Evolutionary conservation across 805 yeast species (phyloP).

Genomic region (Wickerhamiella musiphila): DNA sequence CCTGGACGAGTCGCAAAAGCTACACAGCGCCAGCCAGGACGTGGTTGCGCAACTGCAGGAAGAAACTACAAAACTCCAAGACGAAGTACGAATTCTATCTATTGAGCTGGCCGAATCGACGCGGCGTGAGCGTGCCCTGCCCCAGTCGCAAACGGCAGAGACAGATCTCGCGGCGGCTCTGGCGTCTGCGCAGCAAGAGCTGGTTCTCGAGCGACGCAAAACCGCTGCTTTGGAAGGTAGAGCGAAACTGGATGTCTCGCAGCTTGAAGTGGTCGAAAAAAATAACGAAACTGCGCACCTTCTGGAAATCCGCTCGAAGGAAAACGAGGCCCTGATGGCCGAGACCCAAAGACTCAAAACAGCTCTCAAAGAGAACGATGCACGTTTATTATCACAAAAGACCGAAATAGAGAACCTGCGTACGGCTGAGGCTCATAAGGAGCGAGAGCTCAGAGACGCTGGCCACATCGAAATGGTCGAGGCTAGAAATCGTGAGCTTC

Average conservation of each 20-base stretch:
- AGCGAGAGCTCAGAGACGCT: slow-evolving; percentile 17
- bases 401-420: slow-evolving; percentile 3
- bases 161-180: slow-evolving; percentile 9
- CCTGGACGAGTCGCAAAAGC: no score
- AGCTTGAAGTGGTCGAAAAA: slow-evolving; percentile 13
- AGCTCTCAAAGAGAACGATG: slow-evolving; percentile 1
- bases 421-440: slow-evolving; percentile 7
- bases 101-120: slow-evolving; percentile 23
- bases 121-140: slow-evolving; percentile 21
- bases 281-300: slow-evolving; percentile 19
- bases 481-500: slow-evolving; percentile 20
- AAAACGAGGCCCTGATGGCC: slow-evolving; percentile 16
- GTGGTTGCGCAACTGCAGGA: no score
- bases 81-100: slow-evolving; percentile 21
- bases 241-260: slow-evolving; percentile 2
- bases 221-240: slow-evolving; percentile 15
- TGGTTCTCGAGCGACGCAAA: slow-evolving; percentile 20
- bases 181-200: slow-evolving; percentile 17
- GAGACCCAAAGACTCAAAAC: slow-evolving; percentile 13
- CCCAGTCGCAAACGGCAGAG: slow-evolving; percentile 2
- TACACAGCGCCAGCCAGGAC: no score
- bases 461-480: slow-evolving; percentile 20
- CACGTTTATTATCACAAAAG: not conserved
- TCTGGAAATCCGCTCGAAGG: slow-evolving; percentile 16
- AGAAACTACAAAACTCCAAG: slow-evolving; percentile 16